Base-by-base conservation (phyloP, 2,329 filamentous ascomycete genomes). In the Aspergillus ochraceus region DNA sequence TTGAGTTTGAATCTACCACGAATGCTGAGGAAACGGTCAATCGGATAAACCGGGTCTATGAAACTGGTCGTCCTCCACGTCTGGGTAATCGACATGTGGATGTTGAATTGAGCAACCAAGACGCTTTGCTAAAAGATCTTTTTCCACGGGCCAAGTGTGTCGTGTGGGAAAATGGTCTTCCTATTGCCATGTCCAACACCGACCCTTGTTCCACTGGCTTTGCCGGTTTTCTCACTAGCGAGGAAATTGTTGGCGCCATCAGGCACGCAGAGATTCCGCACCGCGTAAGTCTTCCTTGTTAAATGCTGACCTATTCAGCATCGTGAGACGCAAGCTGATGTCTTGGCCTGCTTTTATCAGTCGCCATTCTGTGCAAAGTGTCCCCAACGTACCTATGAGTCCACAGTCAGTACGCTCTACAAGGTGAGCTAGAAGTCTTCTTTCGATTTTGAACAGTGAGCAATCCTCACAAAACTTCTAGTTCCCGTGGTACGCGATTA, bases 131-230 rank as follows among this genome's bases (percentile, higher is more conserved):
- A 70, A 73, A 74, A 52, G 78, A 80, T 42, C 61, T 84, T 11
- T 86, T 85, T 55, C 82, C 82, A 3, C 76, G 76, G 49, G 80
- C 82, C 19, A 84, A 82, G 68, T 80, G 80, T 62, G 71, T 84
- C 55, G 55, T 63, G 19, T 85, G 82, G 81, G 64, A 71, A 32
- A 68, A 70, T 32, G 79, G 71, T 29, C 68, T 66, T 49, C 76
- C 75, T 57, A 69, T 61, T 20, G 63, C 68, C 49, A 70, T 70
- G 56, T 70, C 68, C 4, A 77, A 76, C 12, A 70, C 62, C 4
- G 78, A 82, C 58, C 66, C 71, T 2, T 83, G 76, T 70, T 82
- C 79, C 20, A 75, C 74, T 54, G 82, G 82, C 4, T 85, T 84
- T 66, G 71, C 76, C 54, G 80, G 82, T 2, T 84, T 84, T 60